Conservation (phyloP, 1,139 yeast species). For the Sugiyamaella japonica region DNA sequence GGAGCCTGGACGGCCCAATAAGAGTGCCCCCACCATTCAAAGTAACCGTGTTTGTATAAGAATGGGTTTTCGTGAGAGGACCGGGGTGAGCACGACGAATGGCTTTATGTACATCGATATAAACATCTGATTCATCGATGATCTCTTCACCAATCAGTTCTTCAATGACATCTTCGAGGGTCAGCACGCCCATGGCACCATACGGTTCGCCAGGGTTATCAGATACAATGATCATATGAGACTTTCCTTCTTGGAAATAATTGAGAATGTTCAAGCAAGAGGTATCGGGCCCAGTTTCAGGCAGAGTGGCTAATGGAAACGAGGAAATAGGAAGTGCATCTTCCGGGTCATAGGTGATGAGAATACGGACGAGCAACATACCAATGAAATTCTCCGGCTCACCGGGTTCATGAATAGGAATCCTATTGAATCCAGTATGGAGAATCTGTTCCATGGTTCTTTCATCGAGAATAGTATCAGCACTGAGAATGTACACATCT, state of each 20-base stretch:
- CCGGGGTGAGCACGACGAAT: conserved; percentile 78
- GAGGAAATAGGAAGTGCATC: conserved; percentile 90
- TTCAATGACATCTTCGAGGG: conserved; percentile 95
- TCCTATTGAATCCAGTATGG: conserved; percentile 92
- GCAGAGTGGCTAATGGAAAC: conserved; percentile 93
- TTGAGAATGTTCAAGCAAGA: conserved; percentile 91
- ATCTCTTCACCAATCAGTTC: conserved; percentile 97
- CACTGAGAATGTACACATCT: conserved; percentile 84
- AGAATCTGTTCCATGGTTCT: conserved; percentile 83
- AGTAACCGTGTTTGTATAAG: conserved; percentile 1
- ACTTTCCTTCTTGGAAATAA: conserved; percentile 96
- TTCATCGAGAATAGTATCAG: conserved; percentile 82
- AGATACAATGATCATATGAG: conserved; percentile 95
- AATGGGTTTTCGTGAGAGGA: conserved; percentile 59
- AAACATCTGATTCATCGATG: conserved; percentile 96
- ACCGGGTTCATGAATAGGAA: conserved; percentile 90
- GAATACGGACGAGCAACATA: conserved; percentile 87
- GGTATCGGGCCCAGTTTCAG: conserved; percentile 89
- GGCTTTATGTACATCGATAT: conserved; percentile 83
- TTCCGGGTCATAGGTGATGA: conserved; percentile 95
- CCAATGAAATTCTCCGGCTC: conserved; percentile 93
- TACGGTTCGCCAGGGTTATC: conserved; percentile 81
- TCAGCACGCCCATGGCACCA: conserved; percentile 89
- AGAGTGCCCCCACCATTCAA: neutral
- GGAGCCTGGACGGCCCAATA: neutral